A percentile compares a stretch with the other conserved stretches of the same genome.
Conservation (phyloP, 2,329 filamentous ascomycete species). For the Atkinsonella texensis region DNA sequence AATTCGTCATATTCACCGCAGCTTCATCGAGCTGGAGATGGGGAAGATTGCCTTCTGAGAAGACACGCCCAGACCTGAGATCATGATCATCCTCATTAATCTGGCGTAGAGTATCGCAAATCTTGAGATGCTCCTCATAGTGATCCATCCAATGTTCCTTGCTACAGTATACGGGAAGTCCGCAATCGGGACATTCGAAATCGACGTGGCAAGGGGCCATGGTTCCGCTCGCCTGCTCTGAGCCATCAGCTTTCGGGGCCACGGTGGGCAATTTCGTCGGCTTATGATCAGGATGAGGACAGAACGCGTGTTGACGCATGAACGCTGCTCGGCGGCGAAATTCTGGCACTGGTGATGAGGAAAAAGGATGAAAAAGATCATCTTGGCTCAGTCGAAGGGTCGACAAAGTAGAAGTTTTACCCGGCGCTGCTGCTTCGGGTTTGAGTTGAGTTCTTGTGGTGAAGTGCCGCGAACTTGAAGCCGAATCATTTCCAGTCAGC, state of each 20-base stretch:
- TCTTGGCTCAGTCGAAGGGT: constrained; percentile 45
- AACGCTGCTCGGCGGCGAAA: constrained; percentile 81
- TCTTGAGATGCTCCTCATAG: constrained; percentile 82
- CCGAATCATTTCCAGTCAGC: constrained; percentile 7
- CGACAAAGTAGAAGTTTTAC: constrained; percentile 12
- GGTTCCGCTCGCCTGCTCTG: constrained; percentile 40
- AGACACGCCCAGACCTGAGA: constrained; percentile 76
- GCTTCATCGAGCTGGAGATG: constrained; percentile 84
- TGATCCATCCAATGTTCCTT: constrained; percentile 94
- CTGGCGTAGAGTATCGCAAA: constrained; percentile 82
- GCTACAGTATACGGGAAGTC: constrained; percentile 84
- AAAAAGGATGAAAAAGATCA: constrained; percentile 89
- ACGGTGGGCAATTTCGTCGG: constrained; percentile 57
- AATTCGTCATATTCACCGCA: constrained; percentile 93
- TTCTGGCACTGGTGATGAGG: constrained; percentile 74
- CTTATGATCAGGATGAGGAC: constrained; percentile 79
- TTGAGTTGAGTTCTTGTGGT: constrained; percentile 16
- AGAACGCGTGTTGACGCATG: constrained; percentile 88
- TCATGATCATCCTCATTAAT: constrained; percentile 99
- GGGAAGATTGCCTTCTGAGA: constrained; percentile 88
- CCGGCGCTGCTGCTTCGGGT: constrained; percentile 17
- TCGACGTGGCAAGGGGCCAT: constrained; percentile 69
- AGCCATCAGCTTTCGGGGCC: constrained; percentile 49
- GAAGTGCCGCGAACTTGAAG: constrained; percentile 16
- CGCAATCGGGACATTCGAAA: constrained; percentile 95